Conservation (phyloP, 805 yeast species). For the Jamesozyma rosinii region DNA sequence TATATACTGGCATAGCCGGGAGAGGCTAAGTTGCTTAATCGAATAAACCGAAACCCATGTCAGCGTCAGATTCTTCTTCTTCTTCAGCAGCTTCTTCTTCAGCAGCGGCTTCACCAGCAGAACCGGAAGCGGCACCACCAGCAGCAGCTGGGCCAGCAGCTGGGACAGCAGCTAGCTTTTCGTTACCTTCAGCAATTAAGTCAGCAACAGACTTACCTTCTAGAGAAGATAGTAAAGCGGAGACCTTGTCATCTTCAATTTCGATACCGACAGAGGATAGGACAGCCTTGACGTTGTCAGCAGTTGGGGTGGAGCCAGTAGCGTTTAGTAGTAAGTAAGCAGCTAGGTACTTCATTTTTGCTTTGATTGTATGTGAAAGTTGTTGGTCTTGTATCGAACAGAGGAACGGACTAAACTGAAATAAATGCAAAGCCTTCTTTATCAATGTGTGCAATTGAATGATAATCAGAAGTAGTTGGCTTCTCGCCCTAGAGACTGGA, state of each 20-base stretch:
- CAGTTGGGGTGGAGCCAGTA: constrained; percentile 94
- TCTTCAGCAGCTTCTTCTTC: constrained; percentile 52
- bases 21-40: constrained; percentile 49
- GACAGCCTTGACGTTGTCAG: constrained; percentile 79
- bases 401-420: too few species aligned
- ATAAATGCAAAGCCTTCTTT: too few species aligned
- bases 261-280: constrained; percentile 94
- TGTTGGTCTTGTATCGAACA: too few species aligned
- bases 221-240: constrained; percentile 70
- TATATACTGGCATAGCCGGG: not conserved
- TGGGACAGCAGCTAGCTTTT: constrained; percentile 96
- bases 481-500: too few species aligned
- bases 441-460: too few species aligned
- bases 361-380: not conserved
- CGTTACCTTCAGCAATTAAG: constrained; percentile 88
- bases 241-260: constrained; percentile 80
- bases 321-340: constrained; percentile 97
- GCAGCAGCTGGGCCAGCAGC: constrained; percentile 93
- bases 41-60: constrained; percentile 96
- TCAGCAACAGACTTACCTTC: constrained; percentile 90
- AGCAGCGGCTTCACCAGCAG: constrained; percentile 38
- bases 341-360: constrained; percentile 90
- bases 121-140: constrained; percentile 45
- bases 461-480: too few species aligned
- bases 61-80: constrained; percentile 67